Percentiles rank a stretch among this genome's conserved stretches.
Conservation (phyloP, 192 early-diverging fungal species). For the Linnemannia exigua region DNA sequence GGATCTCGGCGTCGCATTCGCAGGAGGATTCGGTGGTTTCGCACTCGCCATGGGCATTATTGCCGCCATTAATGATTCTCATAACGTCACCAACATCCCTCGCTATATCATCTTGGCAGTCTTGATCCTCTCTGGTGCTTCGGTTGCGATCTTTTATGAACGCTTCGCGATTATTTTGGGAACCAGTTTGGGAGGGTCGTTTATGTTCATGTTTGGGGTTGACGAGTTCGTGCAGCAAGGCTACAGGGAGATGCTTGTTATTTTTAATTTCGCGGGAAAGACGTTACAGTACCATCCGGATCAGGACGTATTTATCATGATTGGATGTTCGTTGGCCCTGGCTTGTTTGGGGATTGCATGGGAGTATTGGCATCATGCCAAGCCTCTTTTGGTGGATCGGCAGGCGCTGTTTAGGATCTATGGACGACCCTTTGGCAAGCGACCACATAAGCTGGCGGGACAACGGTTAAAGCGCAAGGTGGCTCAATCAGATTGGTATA, state of each 20-base stretch:
- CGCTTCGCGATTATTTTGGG: conserved; percentile 57
- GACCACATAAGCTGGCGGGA: conserved; percentile 17
- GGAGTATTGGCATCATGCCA: conserved; percentile 42
- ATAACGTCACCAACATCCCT: not conserved
- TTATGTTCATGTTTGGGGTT: conserved; percentile 62
- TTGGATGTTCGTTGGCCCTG: conserved; percentile 24
- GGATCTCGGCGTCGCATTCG: conserved; percentile 41
- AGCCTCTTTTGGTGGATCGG: conserved; percentile 29
- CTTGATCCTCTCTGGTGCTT: conserved; percentile 51
- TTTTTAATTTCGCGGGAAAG: conserved; percentile 32
- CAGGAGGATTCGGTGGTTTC: conserved; percentile 48
- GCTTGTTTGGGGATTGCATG: conserved; percentile 28
- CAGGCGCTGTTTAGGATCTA: conserved; percentile 37
- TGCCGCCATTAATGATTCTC: conserved; percentile 11
- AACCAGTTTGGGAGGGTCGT: conserved; percentile 64
- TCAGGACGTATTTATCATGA: conserved; percentile 28
- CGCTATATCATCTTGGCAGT: conserved; percentile 18
- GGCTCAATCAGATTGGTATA: conserved; percentile 10
- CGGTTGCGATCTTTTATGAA: conserved; percentile 55
- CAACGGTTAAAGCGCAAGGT: conserved; percentile 3
- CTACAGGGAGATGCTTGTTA: conserved; percentile 52
- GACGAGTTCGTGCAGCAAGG: conserved; percentile 66
- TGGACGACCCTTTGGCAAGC: conserved; percentile 50
- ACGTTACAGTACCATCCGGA: conserved; percentile 27
- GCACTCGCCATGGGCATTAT: conserved; percentile 44